phyloP scores from a whole-genome alignment of 2,329 filamentous ascomycete species.

The Chlorencoelia australis region DNA sequence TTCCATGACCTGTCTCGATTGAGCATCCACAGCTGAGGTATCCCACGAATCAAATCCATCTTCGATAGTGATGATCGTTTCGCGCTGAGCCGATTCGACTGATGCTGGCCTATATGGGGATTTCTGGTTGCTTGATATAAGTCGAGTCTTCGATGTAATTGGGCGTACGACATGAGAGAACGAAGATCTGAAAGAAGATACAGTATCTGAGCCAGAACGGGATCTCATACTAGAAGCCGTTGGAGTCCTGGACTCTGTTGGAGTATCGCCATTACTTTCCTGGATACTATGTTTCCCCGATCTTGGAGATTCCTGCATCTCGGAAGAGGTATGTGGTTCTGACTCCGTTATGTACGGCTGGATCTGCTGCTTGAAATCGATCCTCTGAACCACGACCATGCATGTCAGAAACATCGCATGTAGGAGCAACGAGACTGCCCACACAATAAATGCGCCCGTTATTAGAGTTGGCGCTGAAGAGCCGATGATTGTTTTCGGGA shows the following conservation, averaged over 20 bases:
- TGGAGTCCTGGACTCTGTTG: constrained; percentile 17
- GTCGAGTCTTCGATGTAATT: constrained; percentile 44
- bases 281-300: constrained; percentile 10
- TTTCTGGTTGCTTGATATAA: constrained; percentile 35
- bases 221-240: constrained; percentile 36
- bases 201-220: constrained; percentile 35
- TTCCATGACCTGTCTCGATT: constrained; percentile 47
- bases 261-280: constrained; percentile 11
- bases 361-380: constrained; percentile 21
- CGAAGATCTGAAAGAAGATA: constrained; percentile 39
- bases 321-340: constrained; percentile 12
- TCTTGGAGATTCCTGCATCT: constrained; percentile 15
- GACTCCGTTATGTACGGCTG: constrained; percentile 17
- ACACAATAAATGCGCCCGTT: constrained; percentile 21
- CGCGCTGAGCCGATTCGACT: constrained; percentile 33
- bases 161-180: constrained; percentile 42
- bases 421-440: constrained; percentile 20
- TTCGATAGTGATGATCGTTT: constrained; percentile 27
- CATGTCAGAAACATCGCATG: constrained; percentile 22
- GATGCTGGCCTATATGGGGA: constrained; percentile 35
- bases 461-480: constrained; percentile 15
- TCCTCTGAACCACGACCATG: constrained; percentile 20
- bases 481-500: constrained; percentile 15
- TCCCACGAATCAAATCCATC: constrained; percentile 70
- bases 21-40: constrained; percentile 55